Base-by-base conservation (phyloP, 2,329 filamentous ascomycete species). In the Atkinsonella texensis region DNA sequence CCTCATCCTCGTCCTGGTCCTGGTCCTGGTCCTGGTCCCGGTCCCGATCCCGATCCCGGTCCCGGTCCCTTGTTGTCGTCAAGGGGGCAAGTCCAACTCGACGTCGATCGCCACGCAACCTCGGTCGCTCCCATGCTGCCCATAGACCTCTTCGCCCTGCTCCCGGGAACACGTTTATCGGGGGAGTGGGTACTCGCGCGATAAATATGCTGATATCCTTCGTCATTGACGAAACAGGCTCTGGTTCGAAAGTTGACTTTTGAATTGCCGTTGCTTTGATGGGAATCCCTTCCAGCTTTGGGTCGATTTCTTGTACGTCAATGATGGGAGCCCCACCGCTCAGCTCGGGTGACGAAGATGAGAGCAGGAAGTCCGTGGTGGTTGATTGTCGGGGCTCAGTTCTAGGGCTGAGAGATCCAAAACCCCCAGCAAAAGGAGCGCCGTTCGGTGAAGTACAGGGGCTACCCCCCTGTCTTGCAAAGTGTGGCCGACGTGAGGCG, bases 261-360 rank as follows among this genome's bases (percentile, higher is more conserved):
- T 75, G 70, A 13, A 81, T 67, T 1, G 77, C 77, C 13, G 71
- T 72, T 5, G 73, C 70, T 60, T 74, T 79, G 56, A 83, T 70
- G 1, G 74, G 71, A 48, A 83, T 76, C 7, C 79, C 78, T 59
- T 83, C 80, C n/a, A 82, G 65, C 32, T 74, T 73, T 3, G 78
- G 76, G 56, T 81, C 73, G 28, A 81, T 75, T 53, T 76, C 72
- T 43, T 75, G 72, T 10, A 83, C 74, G 53, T 82, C 79, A 48
- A 83, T 77, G 31, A 75, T 70, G 4, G 74, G 71, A 1, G 72
- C 62, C 15, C 65, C 68, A 4, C 62, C 63, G 28, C 63, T 54
- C 8, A 44, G 50, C 1, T 62, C 62, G 44, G 67, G 64, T 18
- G 65, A 61, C 4, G 62, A 61, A 8, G 62, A 60, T 2, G 48